These are phyloP conservation scores for Plectosphaerella cucumerina DNA, from an alignment of 2,329 filamentous ascomycete species.

Conservation along the genomic window DNA sequence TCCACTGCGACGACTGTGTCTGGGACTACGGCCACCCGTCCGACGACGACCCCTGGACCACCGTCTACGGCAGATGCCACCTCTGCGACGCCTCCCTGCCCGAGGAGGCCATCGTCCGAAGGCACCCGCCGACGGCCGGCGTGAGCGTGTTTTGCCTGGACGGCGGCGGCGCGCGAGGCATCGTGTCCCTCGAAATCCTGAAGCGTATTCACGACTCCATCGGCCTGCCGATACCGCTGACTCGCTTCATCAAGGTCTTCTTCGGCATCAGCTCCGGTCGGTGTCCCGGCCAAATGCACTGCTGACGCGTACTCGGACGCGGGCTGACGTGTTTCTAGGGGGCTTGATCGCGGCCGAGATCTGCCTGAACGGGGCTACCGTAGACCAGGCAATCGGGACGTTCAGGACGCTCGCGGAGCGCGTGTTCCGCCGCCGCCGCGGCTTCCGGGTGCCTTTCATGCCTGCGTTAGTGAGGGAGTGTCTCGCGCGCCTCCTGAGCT, in stretches of 20 bases:
- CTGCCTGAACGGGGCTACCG: too few species aligned
- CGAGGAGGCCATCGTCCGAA: neutral
- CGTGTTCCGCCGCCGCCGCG: neutral
- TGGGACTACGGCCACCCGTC: neutral
- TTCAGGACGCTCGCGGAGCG: constrained; percentile 1
- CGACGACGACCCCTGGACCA: neutral
- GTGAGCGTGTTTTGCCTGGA: constrained; percentile 8
- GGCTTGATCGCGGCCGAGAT: too few species aligned
- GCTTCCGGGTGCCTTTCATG: constrained; percentile 1
- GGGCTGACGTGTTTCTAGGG: constrained; percentile 3
- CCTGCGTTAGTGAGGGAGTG: neutral
- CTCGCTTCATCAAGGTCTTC: constrained; percentile 1
- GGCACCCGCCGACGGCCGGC: neutral
- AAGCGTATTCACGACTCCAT: constrained; percentile 18
- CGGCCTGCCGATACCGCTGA: neutral
- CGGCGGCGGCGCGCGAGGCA: constrained; percentile 22
- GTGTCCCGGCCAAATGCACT: neutral
- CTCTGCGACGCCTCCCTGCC: neutral
- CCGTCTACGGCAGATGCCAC: neutral
- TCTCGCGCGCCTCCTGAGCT: neutral
- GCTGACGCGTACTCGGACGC: neutral
- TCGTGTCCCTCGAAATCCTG: constrained; percentile 22
- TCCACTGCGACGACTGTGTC: constrained; percentile 1
- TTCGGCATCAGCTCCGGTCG: constrained; percentile 3
- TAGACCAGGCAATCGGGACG: constrained; percentile 3